Percentiles rank a stretch among this genome's conserved stretches.
These are phyloP conservation scores for Eucommia ulmoides DNA, from an alignment of 257 asterid species.

Conservation along the genomic window DNA sequence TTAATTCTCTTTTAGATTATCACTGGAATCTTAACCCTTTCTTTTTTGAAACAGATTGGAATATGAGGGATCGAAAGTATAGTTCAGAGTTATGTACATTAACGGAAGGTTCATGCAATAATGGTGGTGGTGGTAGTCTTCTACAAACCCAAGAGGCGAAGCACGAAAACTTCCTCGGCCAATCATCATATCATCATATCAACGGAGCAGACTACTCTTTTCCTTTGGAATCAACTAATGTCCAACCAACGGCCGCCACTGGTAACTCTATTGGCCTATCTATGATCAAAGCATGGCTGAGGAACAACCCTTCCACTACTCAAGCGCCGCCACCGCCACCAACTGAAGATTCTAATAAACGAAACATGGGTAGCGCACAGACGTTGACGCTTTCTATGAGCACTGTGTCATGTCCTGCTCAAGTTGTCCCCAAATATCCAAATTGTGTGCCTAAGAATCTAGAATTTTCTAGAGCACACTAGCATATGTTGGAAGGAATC, in stretches of 20 bases:
- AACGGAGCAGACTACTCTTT: too few relatives aligned
- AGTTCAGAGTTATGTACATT: slow-evolving; percentile 10
- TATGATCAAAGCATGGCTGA: slow-evolving; percentile 74
- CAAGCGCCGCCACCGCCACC: too few relatives aligned
- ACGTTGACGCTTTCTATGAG: slow-evolving; percentile 68
- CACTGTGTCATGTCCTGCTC: too few relatives aligned
- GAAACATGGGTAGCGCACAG: slow-evolving; percentile 16
- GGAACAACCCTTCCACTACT: slow-evolving; percentile 40
- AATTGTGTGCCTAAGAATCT: too few relatives aligned
- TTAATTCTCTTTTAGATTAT: too few relatives aligned
- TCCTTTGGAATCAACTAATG: background rate
- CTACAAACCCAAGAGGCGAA: slow-evolving; percentile 36
- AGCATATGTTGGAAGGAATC: too few relatives aligned
- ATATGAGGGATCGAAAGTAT: slow-evolving; percentile 24
- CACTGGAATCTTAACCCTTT: background rate
- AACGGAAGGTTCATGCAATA: slow-evolving; percentile 27
- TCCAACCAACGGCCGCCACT: slow-evolving; percentile 1
- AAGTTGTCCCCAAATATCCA: too few relatives aligned
- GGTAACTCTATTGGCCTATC: slow-evolving; percentile 46
- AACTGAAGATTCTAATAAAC: slow-evolving; percentile 6
- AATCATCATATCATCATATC: too few relatives aligned
- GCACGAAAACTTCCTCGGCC: slow-evolving; percentile 60
- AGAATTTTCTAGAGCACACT: too few relatives aligned
- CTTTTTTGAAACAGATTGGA: slow-evolving; percentile 38
- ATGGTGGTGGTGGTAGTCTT: slow-evolving; percentile 14